Evolutionary conservation across 345 rosid species (phyloP), one percentile per base, ranked within the genome.

Genomic region (Melaleuca alternifolia): DNA sequence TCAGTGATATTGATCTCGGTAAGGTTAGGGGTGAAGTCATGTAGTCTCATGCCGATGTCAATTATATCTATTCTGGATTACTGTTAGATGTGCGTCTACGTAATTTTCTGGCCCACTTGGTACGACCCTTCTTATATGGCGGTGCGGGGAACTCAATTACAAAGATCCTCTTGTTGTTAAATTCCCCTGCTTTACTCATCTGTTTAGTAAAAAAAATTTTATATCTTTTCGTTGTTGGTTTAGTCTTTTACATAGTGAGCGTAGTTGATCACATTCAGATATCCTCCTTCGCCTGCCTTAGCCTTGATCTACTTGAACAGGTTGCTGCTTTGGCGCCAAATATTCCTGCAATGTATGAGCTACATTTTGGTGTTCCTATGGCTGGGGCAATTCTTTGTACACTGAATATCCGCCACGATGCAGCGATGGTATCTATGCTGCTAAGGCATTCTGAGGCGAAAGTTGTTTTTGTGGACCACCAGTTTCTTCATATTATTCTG

Each of bases 361-460:
- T 94, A 44, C 96, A 94, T 91, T 94, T 94, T 87, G 93, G 91
- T 82, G 93, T 91, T 88, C 96, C 96, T 50, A 94, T 92, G 95
- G 93, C 93, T 0, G 96, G 94, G 85, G 94, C 93, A 11, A 89
- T 94, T 87, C 92, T 94, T 65, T 93, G 95, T 87, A 88, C 96
- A 1, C 90, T 94, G 21, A 94, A 94, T 85, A 86, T 83, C 18
- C 95, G 96, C n/a, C 91, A 92, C 65, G 93, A 94, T 89, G 86
- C 94, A 48, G 83, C 91, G 3, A 90, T 87, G 92, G 91, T 94
- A 51, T 88, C 95, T 11, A 85, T 85, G 84, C 44, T 94, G 48
- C 89, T 94, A 86, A 89, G 71, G 57, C 96, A 94, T 91, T 93
- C 95, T 0, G 95, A 89, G 84, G 93, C 94, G n/a, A 91, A 92